Percentiles rank a stretch among this genome's conserved stretches.
Evolutionary conservation across 106 monocot species (phyloP).

Genomic region (Allium sativum): DNA sequence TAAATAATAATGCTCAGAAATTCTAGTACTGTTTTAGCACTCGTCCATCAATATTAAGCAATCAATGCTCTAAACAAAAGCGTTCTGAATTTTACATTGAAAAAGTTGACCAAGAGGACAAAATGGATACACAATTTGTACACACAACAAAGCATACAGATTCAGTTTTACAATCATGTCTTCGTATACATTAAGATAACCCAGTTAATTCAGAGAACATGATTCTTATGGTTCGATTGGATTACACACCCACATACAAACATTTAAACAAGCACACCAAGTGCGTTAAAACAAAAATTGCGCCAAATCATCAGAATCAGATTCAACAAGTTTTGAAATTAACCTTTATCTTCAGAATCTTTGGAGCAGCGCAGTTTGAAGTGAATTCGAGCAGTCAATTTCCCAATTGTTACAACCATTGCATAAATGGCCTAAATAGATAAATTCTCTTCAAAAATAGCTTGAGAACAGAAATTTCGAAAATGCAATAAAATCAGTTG

Average conservation of each 20-base stretch:
- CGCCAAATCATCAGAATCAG: not conserved
- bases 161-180: no score
- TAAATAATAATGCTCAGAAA: no score
- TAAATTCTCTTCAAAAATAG: not conserved
- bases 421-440: not conserved
- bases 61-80: no score
- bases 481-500: not conserved
- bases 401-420: conserved; percentile 29
- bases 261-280: not conserved
- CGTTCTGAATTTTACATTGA: no score
- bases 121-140: no score
- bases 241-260: not conserved
- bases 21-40: no score
- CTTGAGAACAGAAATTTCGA: not conserved
- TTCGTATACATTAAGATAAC: no score
- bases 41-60: no score
- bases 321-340: not conserved
- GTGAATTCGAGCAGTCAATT: conserved; percentile 15
- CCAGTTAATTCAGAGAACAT: no score
- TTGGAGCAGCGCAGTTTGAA: conserved; percentile 38
- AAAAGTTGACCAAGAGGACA: no score
- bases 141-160: no score
- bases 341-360: conserved; percentile 36
- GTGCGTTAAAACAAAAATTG: not conserved
- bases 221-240: no score